Percentiles rank a stretch among this genome's conserved stretches.
phyloP scores from a whole-genome alignment of 2,329 filamentous ascomycete genomes.

The Cladorrhinum sp. region DNA sequence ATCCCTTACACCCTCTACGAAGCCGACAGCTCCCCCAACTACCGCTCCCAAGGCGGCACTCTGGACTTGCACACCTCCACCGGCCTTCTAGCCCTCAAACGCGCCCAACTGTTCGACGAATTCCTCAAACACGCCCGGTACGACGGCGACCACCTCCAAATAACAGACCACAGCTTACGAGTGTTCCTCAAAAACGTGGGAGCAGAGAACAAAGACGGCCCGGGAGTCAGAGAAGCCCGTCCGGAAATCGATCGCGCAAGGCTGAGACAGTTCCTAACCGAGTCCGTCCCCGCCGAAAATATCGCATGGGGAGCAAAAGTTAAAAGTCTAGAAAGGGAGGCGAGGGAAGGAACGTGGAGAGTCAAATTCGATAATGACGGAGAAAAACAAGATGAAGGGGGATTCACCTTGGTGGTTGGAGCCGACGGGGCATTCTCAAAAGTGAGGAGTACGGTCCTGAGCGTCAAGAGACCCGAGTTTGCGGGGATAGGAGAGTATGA shows the following conservation, averaged over 20 bases:
- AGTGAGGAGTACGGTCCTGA: background rate
- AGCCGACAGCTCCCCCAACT: slow-evolving; percentile 42
- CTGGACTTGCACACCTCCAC: slow-evolving; percentile 16
- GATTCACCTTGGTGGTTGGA: slow-evolving; percentile 45
- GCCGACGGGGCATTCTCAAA: slow-evolving; percentile 26
- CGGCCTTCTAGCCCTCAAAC: slow-evolving; percentile 13
- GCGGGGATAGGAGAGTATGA: slow-evolving; percentile 1
- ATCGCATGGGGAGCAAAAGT: slow-evolving; percentile 48
- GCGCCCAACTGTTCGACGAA: slow-evolving; percentile 9
- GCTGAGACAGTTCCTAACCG: slow-evolving; percentile 35
- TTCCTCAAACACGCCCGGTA: slow-evolving; percentile 42
- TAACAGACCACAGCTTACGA: slow-evolving; percentile 43
- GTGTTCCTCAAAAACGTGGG: slow-evolving; percentile 40
- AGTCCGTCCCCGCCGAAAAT: slow-evolving; percentile 43
- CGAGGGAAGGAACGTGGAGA: background rate
- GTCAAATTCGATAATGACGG: background rate
- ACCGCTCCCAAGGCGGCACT: slow-evolving; percentile 44
- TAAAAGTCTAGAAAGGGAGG: slow-evolving; percentile 12
- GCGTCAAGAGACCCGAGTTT: background rate
- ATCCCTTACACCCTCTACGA: slow-evolving; percentile 51
- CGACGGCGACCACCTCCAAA: slow-evolving; percentile 48
- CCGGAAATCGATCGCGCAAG: slow-evolving; percentile 11
- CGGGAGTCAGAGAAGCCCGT: slow-evolving; percentile 17
- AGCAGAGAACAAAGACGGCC: background rate
- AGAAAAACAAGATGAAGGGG: slow-evolving; percentile 9